Evolutionary conservation across 2,329 filamentous ascomycete genomes (phyloP), one percentile per base, ranked within the genome.

Genomic region (Paradendryphiella salina): DNA sequence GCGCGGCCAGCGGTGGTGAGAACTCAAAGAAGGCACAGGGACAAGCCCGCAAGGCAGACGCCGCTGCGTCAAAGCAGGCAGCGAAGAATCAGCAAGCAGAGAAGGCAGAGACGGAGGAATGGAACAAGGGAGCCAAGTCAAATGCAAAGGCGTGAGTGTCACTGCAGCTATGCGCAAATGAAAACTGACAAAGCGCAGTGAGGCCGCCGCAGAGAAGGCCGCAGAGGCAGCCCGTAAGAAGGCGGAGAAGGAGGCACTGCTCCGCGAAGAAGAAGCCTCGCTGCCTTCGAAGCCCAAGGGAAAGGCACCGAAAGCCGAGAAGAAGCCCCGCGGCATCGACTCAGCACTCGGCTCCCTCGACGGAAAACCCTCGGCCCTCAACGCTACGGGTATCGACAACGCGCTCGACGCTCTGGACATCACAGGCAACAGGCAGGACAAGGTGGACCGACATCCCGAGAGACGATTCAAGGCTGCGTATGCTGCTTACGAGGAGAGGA

Each of bases 11-110:
- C 48, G 82, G 78, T 46, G 91, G 95, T 57, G 90, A 88, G 34
- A 50, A 33, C 76, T 87, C 82, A 73, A 97, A 96, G 77, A 97
- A 97, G 79, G 90, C 78, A 2, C 84, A 87, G 7, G 94, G 93
- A 59, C 90, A 96, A 74, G 91, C 92, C 57, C 84, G 90, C 76
- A 97, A 99, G 81, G 91, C 91, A 57, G 91, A 96, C 40, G 86
- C 85, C 3, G 93, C 91, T 1, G 88, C 89, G 7, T 77, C 82
- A 49, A 97, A 97, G 76, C 81, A 86, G 52, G 89, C 90, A 0
- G 85, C 75, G 3, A 85, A 86, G 52, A 82, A 90, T 32, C 77
- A 82, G 31, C 86, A 86, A 75, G 82, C 79, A 46, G 84, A 84
- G 4, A 82, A 79, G 2, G 84, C 74, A 21, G 93, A 96, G 66